Evolutionary conservation across 768 basidiomycete genomes (phyloP).

Genomic region (Leccinum arenicola): DNA sequence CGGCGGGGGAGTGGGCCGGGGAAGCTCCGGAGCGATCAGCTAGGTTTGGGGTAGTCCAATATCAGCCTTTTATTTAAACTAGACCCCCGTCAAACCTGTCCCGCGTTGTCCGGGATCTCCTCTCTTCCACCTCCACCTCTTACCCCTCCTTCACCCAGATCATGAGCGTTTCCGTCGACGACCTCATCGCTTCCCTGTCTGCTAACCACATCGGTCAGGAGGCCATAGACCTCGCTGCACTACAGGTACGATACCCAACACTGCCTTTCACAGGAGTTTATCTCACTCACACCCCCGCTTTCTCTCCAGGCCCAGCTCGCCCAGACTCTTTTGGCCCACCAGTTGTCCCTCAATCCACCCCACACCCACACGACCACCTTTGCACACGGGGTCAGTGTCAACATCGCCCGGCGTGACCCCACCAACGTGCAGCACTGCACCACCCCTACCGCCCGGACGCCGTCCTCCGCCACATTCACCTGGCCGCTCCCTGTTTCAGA

Average conservation of each 20-base stretch:
- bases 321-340: slow-evolving; percentile 41
- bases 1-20: slow-evolving; percentile 1
- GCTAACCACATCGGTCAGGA: slow-evolving; percentile 52
- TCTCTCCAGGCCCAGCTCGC: slow-evolving; percentile 41
- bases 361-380: slow-evolving; percentile 18
- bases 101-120: slow-evolving; percentile 2
- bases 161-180: slow-evolving; percentile 50
- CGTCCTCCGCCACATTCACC: slow-evolving; percentile 27
- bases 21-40: slow-evolving; percentile 12
- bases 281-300: slow-evolving; percentile 8
- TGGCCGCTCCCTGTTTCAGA: slow-evolving; percentile 30
- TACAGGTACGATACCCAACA: slow-evolving; percentile 39
- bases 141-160: neutral
- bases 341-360: slow-evolving; percentile 20
- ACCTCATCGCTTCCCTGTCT: slow-evolving; percentile 48
- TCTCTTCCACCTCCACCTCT: neutral
- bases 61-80: neutral
- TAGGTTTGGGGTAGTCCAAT: slow-evolving; percentile 21
- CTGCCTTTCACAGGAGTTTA: slow-evolving; percentile 10
- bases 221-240: slow-evolving; percentile 46
- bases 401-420: slow-evolving; percentile 29
- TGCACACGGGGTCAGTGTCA: slow-evolving; percentile 21
- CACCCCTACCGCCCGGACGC: slow-evolving; percentile 38
- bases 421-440: slow-evolving; percentile 39
- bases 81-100: slow-evolving; percentile 1